Percentiles rank a stretch among this genome's conserved stretches.
Evolutionary conservation across 1,284 basidiomycete species (phyloP).

Genomic region (Sporisorium sorghi): DNA sequence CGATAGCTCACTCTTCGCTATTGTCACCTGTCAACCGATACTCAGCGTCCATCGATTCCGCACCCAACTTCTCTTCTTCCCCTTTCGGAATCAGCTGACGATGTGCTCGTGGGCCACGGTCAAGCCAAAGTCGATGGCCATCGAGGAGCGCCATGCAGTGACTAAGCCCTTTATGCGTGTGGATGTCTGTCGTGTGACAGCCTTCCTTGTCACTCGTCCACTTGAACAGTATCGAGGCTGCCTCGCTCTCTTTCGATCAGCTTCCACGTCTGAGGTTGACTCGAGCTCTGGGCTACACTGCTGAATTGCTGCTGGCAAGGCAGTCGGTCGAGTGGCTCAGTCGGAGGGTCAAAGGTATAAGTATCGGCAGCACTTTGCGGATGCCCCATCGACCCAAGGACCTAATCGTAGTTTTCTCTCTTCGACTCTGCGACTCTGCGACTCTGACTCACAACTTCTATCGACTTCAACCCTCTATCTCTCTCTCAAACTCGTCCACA

Average conservation of each 20-base stretch:
- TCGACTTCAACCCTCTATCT: too few species aligned
- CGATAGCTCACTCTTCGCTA: not conserved
- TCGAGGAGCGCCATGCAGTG: not conserved
- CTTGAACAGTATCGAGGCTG: not conserved
- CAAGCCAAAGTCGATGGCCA: too few species aligned
- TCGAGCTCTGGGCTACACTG: too few species aligned
- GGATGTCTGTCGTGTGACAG: conserved; percentile 3
- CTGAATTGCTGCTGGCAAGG: not conserved
- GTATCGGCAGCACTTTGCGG: not conserved
- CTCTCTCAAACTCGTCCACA: not conserved
- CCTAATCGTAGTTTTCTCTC: too few species aligned
- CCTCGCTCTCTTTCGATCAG: too few species aligned
- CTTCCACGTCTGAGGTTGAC: too few species aligned
- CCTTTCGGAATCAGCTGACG: not conserved
- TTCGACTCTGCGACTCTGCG: too few species aligned
- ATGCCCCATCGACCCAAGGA: not conserved
- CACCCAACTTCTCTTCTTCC: not conserved
- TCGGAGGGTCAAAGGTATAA: not conserved
- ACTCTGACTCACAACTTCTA: too few species aligned
- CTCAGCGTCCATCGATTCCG: not conserved
- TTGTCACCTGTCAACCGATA: not conserved
- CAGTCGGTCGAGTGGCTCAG: too few species aligned
- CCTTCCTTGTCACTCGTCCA: too few species aligned
- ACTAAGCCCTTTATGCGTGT: too few species aligned
- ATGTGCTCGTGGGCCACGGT: not conserved